phyloP scores from a whole-genome alignment of 495 filamentous ascomycete species.

The Annulohypoxylon bovei region DNA sequence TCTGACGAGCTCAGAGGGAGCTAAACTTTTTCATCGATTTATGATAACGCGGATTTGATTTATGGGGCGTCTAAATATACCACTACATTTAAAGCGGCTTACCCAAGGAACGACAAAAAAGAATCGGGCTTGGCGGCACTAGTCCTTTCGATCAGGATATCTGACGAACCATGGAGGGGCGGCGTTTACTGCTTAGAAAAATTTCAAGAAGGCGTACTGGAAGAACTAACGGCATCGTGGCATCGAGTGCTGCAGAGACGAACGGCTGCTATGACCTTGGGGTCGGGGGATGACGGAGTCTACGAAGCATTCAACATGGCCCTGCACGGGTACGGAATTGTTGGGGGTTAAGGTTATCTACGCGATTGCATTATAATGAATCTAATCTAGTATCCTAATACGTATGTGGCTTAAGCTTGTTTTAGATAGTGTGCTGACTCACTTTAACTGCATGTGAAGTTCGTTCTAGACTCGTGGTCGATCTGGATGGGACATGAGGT shows the following conservation, averaged over 20 bases:
- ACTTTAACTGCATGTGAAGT: constrained; percentile 10
- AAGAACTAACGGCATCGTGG: not conserved
- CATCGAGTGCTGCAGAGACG: not conserved
- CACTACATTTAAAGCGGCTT: constrained; percentile 20
- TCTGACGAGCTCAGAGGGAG: not conserved
- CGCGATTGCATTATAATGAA: constrained; percentile 2
- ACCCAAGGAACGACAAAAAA: constrained; percentile 16
- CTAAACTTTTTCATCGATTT: constrained; percentile 2
- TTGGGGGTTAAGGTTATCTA: not conserved
- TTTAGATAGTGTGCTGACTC: not conserved
- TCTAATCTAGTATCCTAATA: not conserved
- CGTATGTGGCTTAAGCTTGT: not conserved
- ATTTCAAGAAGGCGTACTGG: constrained; percentile 23
- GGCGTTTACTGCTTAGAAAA: constrained; percentile 29
- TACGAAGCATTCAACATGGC: constrained; percentile 30
- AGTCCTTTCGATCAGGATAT: constrained; percentile 7
- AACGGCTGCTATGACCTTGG: not conserved
- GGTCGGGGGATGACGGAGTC: not conserved
- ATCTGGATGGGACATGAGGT: not conserved
- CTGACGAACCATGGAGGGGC: constrained; percentile 7
- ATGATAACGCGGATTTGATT: constrained; percentile 22
- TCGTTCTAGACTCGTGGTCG: not conserved
- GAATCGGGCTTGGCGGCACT: not conserved
- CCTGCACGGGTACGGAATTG: not conserved
- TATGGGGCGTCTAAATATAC: constrained; percentile 37